Evolutionary conservation across 1,139 yeast genomes (phyloP), one percentile per base, ranked within the genome.

Genomic region (Hansenula sp.): DNA sequence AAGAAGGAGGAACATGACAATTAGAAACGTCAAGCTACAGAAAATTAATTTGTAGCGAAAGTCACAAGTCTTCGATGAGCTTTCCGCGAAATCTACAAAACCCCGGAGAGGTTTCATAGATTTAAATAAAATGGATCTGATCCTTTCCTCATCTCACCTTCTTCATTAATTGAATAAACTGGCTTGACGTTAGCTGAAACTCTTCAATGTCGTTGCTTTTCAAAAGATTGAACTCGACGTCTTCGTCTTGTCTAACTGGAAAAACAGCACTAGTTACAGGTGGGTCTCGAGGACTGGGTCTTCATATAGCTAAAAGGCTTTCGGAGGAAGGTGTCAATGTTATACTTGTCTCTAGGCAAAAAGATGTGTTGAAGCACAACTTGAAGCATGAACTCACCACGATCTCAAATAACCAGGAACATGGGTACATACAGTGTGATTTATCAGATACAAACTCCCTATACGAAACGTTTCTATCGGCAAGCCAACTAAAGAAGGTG

Each of bases 231-330:
- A 15, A 30, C 13, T 36, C 38, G 8, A 25, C 38, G 16, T 11
- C 38, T 3, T 40, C 42, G 18, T 42, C 47, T 21, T 6, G 25
- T 2, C 45, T 50, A 1, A 34, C 51, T 0, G 64, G 65, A 1
- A 60, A 57, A 41, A 71, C 68, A 31, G 90, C 88, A 0, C 53
- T 84, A 5, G 66, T 91, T 1, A 90, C 97, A 0, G 99, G 99
- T 0, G 96, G 89, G 0, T 86, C 96, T 0, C 68, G 79, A 52
- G 98, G 98, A 0, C 71, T 91, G 27, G 99, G 99, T 0, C 66
- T 72, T 6, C 80, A 81, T 0, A 76, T 91, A 16, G 83, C 93
- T 0, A 57, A 64, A 34, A 63, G 61, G 42, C 67, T 91, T 30
- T 82, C 96, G 0, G 41, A 54, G 0, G 60, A 74, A 37, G 96